Conservation (phyloP, 768 basidiomycete species). For the Clitopilus hobsonii region DNA sequence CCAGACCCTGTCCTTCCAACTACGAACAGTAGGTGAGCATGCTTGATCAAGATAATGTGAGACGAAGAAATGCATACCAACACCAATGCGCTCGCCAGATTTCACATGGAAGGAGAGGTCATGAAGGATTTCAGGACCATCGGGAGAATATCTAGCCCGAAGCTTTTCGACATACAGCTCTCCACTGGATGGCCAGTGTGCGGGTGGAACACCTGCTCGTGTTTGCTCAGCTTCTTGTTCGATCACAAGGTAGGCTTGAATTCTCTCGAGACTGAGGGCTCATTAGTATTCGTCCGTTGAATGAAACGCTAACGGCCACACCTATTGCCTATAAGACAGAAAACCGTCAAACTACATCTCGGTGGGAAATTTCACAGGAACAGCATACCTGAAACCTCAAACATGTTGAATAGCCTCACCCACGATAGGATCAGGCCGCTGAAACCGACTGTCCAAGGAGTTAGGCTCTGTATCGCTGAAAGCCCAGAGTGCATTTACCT, state of each 20-base stretch:
- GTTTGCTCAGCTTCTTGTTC: constrained; percentile 49
- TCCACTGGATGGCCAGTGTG: constrained; percentile 63
- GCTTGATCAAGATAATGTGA: not conserved
- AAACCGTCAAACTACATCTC: not conserved
- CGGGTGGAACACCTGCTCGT: constrained; percentile 46
- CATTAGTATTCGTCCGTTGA: not conserved
- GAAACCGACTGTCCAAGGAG: constrained; percentile 37
- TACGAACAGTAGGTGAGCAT: constrained; percentile 7
- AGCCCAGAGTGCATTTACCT: constrained; percentile 14
- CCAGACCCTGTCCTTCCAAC: constrained; percentile 43
- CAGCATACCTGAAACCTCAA: constrained; percentile 39
- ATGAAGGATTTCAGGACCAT: constrained; percentile 50
- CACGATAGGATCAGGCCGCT: constrained; percentile 49
- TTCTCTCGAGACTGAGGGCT: constrained; percentile 51
- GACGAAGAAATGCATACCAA: constrained; percentile 23
- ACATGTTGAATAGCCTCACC: constrained; percentile 36
- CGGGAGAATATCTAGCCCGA: constrained; percentile 51
- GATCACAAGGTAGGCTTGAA: constrained; percentile 58
- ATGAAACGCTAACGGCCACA: constrained; percentile 11
- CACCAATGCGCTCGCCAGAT: constrained; percentile 54
- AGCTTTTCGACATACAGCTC: constrained; percentile 48
- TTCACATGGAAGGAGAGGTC: constrained; percentile 46
- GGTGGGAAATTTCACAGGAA: not conserved
- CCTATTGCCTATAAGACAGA: constrained; percentile 30
- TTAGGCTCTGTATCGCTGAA: not conserved